Base-by-base conservation (phyloP, 805 yeast species). In the Pichia membranifaciens region DNA sequence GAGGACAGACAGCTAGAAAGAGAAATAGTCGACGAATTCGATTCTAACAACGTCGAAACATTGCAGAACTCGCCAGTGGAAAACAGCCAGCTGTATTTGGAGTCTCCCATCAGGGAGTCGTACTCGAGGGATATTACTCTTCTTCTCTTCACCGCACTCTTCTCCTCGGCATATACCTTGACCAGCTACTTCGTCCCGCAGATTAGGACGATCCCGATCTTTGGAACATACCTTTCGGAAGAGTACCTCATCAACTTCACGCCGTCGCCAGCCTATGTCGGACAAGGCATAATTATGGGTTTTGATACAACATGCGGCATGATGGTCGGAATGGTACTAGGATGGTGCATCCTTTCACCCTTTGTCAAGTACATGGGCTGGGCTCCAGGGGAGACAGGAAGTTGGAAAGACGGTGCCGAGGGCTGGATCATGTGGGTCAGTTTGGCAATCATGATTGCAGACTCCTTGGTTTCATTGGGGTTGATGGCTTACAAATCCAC, bases 271-370 rank as follows among this genome's bases (percentile, higher is more conserved):
- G 98, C 98, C 0, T 91, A 91, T 61, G 76, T 93, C 32, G 99
- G 99, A 2, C 99, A 91, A 65, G 99, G 99, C 4, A 88, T 93
- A 36, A 91, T 91, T 48, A 91, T 91, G 99, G 99, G 99, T 0
- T 69, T 89, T 7, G 87, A 90, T 1, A 89, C 98, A 0, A 95
- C 89, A 0, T 74, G 87, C 9, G 85, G 89, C 52, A 91, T 91
- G 99, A 67, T 91, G 37, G 75, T 88, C 55, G 99, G 99, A 2
- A 81, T 95, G 20, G 52, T 91, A 1, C 59, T 90, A 4, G 99
- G 99, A 0, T 91, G 99, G 99, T 96, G 78, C 0, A 66, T 91
- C 1, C 68, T 91, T n/a, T 91, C 93, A 0, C 97, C 97, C 3
- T 49, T 87, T 49, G 81, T 95, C 1, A 74, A 82, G 49, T 53